Percentiles rank a stretch among this genome's conserved stretches.
phyloP scores from a whole-genome alignment of 345 rosid species.

The Eucalyptus globulus region DNA sequence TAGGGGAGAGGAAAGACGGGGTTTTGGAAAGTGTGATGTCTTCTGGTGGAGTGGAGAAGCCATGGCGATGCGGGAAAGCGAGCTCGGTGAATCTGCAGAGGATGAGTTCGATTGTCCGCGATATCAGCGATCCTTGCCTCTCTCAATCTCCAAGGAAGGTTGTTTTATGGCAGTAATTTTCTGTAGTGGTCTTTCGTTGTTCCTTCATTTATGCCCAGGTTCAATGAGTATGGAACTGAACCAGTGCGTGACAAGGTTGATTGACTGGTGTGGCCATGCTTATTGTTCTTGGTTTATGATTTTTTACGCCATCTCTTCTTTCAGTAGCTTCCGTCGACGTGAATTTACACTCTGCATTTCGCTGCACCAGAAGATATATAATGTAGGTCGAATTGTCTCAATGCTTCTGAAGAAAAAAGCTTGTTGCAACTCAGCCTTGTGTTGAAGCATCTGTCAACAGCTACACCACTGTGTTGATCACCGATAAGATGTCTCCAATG shows the following conservation, averaged over 20 bases:
- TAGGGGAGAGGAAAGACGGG: background rate
- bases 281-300: background rate
- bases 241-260: background rate
- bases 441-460: background rate
- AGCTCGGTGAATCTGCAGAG: slow-evolving; percentile 53
- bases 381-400: background rate
- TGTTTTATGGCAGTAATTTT: slow-evolving; percentile 40
- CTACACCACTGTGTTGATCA: background rate
- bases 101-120: slow-evolving; percentile 66
- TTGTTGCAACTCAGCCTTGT: background rate
- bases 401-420: background rate
- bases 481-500: background rate
- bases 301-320: background rate
- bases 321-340: background rate
- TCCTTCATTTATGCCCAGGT: background rate
- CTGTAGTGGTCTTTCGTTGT: background rate
- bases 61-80: slow-evolving; percentile 65
- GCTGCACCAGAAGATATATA: background rate
- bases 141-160: slow-evolving; percentile 65
- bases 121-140: slow-evolving; percentile 81
- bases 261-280: background rate
- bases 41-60: slow-evolving; percentile 43
- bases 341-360: background rate
- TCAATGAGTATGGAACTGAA: background rate
- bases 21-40: slow-evolving; percentile 33